These are phyloP conservation scores for Laguncularia racemosa DNA, from an alignment of 345 rosid genomes.

Conservation along the genomic window DNA sequence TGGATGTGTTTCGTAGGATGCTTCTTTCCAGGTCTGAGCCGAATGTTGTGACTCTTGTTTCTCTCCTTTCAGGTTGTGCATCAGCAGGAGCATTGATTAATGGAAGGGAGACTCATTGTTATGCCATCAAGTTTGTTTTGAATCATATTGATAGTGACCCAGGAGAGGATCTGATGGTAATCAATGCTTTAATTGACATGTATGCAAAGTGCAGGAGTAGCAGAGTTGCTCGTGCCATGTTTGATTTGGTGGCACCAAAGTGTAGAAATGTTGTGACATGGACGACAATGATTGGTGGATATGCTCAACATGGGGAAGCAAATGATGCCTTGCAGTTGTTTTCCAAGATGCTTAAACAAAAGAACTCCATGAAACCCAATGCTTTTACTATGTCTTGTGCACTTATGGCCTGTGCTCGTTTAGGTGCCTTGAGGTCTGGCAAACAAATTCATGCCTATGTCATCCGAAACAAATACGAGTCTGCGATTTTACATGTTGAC, in stretches of 20 bases:
- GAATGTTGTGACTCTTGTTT: constrained; percentile 64
- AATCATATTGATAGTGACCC: constrained; percentile 22
- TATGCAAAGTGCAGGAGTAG: constrained; percentile 60
- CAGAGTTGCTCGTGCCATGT: constrained; percentile 38
- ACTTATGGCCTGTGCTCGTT: constrained; percentile 70
- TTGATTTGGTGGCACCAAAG: constrained; percentile 32
- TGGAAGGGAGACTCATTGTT: constrained; percentile 72
- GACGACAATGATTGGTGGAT: constrained; percentile 86
- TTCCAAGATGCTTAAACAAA: constrained; percentile 45
- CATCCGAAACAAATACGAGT: constrained; percentile 39
- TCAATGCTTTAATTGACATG: constrained; percentile 74
- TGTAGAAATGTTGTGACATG: constrained; percentile 71
- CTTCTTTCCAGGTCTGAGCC: constrained; percentile 38
- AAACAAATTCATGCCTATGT: constrained; percentile 64
- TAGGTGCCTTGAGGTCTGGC: constrained; percentile 63
- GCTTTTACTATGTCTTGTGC: constrained; percentile 70
- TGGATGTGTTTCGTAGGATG: constrained; percentile 68
- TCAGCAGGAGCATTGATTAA: constrained; percentile 53
- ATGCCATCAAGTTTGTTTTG: constrained; percentile 50
- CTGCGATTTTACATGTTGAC: constrained; percentile 30
- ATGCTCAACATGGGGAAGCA: constrained; percentile 77
- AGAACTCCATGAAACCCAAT: constrained; percentile 50
- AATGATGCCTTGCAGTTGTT: constrained; percentile 61
- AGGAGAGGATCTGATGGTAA: constrained; percentile 43
- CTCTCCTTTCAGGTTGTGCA: constrained; percentile 84